A percentile compares a stretch with the other conserved stretches of the same genome.
These are phyloP conservation scores for Stachybotrys echinatus DNA, from an alignment of 2,329 filamentous ascomycete species.

Conservation along the genomic window DNA sequence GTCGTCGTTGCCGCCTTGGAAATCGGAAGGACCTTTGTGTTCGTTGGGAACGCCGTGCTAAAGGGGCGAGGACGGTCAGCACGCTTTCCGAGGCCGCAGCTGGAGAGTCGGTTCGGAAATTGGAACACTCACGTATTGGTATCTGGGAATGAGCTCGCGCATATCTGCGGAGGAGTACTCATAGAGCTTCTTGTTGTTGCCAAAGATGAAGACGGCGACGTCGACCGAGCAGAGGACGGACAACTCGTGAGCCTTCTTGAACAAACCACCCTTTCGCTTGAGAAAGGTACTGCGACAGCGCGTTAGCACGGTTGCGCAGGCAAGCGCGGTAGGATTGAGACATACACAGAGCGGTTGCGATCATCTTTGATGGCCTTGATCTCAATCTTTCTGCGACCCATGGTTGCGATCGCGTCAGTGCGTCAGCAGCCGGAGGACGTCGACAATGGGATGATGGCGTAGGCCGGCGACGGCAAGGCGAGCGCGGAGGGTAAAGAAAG, in stretches of 20 bases:
- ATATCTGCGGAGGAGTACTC: slow-evolving; percentile 96
- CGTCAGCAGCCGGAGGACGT: slow-evolving; percentile 11
- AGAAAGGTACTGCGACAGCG: slow-evolving; percentile 71
- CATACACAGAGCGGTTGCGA: slow-evolving; percentile 94
- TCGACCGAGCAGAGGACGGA: slow-evolving; percentile 97
- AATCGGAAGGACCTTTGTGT: slow-evolving; percentile 92
- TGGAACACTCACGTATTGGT: slow-evolving; percentile 72
- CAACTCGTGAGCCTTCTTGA: slow-evolving; percentile 99
- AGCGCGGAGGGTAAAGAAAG: background rate
- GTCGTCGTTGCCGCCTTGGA: slow-evolving; percentile 81
- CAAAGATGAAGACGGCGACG: slow-evolving; percentile 97
- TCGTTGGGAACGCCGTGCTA: slow-evolving; percentile 92
- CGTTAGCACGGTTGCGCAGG: slow-evolving; percentile 4
- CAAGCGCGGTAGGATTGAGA: slow-evolving; percentile 15
- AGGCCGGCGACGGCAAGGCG: slow-evolving; percentile 4
- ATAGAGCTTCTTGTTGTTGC: slow-evolving; percentile 99
- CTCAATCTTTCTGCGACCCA: slow-evolving; percentile 99
- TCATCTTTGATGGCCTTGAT: slow-evolving; percentile 99
- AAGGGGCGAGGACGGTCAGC: slow-evolving; percentile 7
- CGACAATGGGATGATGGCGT: too few species aligned
- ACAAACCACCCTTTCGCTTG: slow-evolving; percentile 96
- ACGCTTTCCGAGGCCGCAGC: slow-evolving; percentile 1
- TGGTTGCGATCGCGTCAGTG: slow-evolving; percentile 31
- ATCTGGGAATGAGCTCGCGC: slow-evolving; percentile 80
- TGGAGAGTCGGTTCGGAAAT: too few species aligned